Base-by-base conservation (phyloP, 495 filamentous ascomycete genomes). In the Emericellopsis terricola region DNA sequence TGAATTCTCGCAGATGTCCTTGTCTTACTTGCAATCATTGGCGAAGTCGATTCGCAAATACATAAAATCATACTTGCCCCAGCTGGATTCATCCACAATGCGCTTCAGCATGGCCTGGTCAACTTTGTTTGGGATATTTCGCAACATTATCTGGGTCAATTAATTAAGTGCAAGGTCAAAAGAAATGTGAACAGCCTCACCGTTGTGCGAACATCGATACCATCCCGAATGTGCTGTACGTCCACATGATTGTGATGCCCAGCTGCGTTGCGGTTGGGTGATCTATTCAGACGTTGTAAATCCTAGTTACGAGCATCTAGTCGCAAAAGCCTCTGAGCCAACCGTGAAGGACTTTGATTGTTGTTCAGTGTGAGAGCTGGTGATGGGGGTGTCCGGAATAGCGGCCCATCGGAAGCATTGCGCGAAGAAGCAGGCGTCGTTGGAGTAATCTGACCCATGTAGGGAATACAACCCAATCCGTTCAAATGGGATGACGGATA, bases 41-140 rank as follows among this genome's bases (percentile, higher is more conserved):
- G 73, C 70, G 47, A 91, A 91, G 50, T 91, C 82, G 51, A 94
- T 96, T 18, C 89, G 81, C 38, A 96, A 55, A 54, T 97, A 97
- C 59, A 91, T 71, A 55, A 94, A 97, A 46, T 96, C 84, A 48
- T 87, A 96, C 41, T 74, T 74, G 24, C 81, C 81, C 48, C 63
- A 67, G 54, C 74, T 81, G 9, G 72, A 76, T 43, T 78, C 65
- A 50, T 96, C 79, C 14, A 94, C 56, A 40, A 92, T 76, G 0
- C 58, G 50, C 55, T 87, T 89, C 13, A 96, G 57, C 50, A 77
- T 73, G 44, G 76, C 76, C 55, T 80, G 75, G 38, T 81, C 72
- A 40, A 94, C 74, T 46, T 81, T 81, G 55, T 92, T 93, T 3
- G 89, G 89, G 34, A 96, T 89, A 47, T 96, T 94, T 7, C 87